These are phyloP conservation scores for Macrophomina phaseolina DNA, from an alignment of 2,329 filamentous ascomycete species.

Conservation along the genomic window DNA sequence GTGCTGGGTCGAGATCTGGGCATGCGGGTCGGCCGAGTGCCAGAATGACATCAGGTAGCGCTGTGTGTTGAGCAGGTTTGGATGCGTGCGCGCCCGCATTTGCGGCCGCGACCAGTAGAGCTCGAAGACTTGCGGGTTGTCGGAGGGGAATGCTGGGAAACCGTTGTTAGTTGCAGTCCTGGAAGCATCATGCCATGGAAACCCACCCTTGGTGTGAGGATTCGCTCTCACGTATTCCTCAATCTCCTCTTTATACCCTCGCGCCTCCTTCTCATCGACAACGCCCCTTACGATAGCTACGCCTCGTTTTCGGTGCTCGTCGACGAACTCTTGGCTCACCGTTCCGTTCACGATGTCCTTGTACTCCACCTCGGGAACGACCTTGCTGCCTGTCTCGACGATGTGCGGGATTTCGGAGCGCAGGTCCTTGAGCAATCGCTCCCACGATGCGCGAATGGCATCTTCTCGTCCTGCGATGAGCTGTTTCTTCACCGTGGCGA, in stretches of 20 bases:
- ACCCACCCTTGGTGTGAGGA: constrained; percentile 48
- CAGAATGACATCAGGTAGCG: constrained; percentile 57
- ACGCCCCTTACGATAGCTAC: constrained; percentile 56
- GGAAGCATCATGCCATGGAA: constrained; percentile 17
- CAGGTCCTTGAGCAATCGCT: constrained; percentile 50
- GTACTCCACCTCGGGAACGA: constrained; percentile 56
- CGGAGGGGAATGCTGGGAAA: constrained; percentile 50
- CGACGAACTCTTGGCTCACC: constrained; percentile 61
- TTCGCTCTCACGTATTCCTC: constrained; percentile 53
- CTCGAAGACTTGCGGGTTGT: constrained; percentile 58
- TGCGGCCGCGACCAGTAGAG: constrained; percentile 58
- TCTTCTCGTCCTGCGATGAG: constrained; percentile 56
- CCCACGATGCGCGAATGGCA: constrained; percentile 53
- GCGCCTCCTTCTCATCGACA: constrained; percentile 49
- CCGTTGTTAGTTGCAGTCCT: not conserved
- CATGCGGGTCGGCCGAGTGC: constrained; percentile 51
- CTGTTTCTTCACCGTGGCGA: constrained; percentile 52
- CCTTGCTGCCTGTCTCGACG: constrained; percentile 47
- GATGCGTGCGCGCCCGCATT: constrained; percentile 54
- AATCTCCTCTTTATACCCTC: constrained; percentile 52
- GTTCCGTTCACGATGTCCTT: constrained; percentile 49
- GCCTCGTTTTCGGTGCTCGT: constrained; percentile 63
- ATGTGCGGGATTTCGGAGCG: constrained; percentile 54
- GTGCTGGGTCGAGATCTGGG: constrained; percentile 51
- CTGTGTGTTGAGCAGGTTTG: constrained; percentile 54